These are phyloP conservation scores for Shiraia sp. DNA, from an alignment of 2,329 filamentous ascomycete species.

Conservation along the genomic window DNA sequence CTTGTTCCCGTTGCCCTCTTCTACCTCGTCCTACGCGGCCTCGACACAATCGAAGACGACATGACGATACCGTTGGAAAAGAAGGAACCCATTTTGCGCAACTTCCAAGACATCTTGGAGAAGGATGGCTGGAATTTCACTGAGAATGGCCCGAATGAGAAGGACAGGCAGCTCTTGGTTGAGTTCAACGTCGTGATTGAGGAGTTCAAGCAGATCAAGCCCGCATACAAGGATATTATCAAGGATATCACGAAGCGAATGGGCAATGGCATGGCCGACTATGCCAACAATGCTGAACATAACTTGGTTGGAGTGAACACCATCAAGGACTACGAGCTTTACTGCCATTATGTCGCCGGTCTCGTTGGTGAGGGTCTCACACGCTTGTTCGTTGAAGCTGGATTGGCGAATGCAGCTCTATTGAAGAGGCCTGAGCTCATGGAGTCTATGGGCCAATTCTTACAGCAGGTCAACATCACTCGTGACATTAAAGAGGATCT, in stretches of 20 bases:
- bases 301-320: conserved; percentile 80
- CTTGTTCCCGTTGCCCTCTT: conserved; percentile 87
- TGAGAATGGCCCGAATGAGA: conserved; percentile 86
- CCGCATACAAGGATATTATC: conserved; percentile 81
- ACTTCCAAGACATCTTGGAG: conserved; percentile 79
- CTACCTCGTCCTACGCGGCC: conserved; percentile 86
- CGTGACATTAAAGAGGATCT: conserved; percentile 91
- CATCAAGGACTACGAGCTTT: conserved; percentile 87
- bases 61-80: conserved; percentile 82
- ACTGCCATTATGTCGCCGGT: conserved; percentile 98
- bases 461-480: conserved; percentile 99
- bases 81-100: conserved; percentile 84
- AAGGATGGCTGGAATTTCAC: conserved; percentile 88
- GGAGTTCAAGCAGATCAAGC: conserved; percentile 88
- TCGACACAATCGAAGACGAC: conserved; percentile 99
- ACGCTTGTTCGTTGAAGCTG: conserved; percentile 82
- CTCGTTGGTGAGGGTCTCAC: conserved; percentile 95
- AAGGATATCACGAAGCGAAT: conserved; percentile 91
- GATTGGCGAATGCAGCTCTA: conserved; percentile 84
- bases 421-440: conserved; percentile 78
- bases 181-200: conserved; percentile 86
- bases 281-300: conserved; percentile 79
- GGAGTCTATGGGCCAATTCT: conserved; percentile 95
- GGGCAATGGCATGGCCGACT: conserved; percentile 99
- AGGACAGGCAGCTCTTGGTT: conserved; percentile 88